Evolutionary conservation across 1,284 basidiomycete genomes (phyloP).

Genomic region (Ustilago vetiveriae): DNA sequence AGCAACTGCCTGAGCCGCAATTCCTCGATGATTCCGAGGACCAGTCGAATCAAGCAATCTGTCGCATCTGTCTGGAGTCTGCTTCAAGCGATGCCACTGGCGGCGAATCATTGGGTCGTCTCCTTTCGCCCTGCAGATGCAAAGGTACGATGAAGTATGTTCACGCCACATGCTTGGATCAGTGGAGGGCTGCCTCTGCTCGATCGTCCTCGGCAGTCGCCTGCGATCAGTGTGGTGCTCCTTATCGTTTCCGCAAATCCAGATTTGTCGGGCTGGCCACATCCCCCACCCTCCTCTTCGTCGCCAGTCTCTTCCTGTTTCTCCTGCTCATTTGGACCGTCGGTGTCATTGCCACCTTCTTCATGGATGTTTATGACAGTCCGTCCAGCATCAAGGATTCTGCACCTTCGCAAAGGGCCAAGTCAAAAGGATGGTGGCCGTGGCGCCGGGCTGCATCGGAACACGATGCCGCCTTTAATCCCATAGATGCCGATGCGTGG

Average conservation of each 20-base stretch:
- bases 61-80: constrained; percentile 43
- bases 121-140: constrained; percentile 56
- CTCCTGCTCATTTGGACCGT: constrained; percentile 41
- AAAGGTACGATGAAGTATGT: constrained; percentile 65
- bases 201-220: constrained; percentile 43
- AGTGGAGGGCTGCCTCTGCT: constrained; percentile 50
- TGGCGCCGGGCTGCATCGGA: constrained; percentile 13
- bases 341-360: constrained; percentile 35
- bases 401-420: background rate
- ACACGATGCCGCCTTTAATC: background rate
- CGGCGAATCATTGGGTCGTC: constrained; percentile 41
- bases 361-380: constrained; percentile 40
- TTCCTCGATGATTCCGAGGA: constrained; percentile 18
- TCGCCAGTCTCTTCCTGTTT: constrained; percentile 46
- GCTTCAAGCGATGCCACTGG: constrained; percentile 15
- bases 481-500: constrained; percentile 27
- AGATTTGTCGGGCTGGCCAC: constrained; percentile 51
- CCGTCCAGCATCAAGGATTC: constrained; percentile 1
- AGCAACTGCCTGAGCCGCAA: background rate
- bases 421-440: constrained; percentile 27
- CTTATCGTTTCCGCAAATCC: constrained; percentile 54
- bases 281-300: constrained; percentile 39
- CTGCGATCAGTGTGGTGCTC: constrained; percentile 62
- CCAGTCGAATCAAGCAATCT: constrained; percentile 30
- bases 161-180: constrained; percentile 60